Evolutionary conservation across 768 basidiomycete genomes (phyloP).

Genomic region (Trametes elegans): DNA sequence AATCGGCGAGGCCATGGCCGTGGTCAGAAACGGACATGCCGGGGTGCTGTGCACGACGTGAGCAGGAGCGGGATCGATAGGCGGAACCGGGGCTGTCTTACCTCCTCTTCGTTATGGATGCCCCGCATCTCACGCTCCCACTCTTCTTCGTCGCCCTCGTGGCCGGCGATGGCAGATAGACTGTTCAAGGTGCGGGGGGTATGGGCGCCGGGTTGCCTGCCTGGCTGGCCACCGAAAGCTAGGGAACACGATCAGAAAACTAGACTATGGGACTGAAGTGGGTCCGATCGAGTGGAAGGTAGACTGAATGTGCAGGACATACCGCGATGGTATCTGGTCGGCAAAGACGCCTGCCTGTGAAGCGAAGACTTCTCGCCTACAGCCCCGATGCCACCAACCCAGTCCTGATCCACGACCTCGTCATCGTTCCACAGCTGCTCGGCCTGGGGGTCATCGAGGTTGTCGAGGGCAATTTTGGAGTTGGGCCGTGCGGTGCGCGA

Average conservation of each 20-base stretch:
- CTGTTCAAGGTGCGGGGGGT: slow-evolving; percentile 79
- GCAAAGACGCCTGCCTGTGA: slow-evolving; percentile 79
- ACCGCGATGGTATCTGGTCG: slow-evolving; percentile 80
- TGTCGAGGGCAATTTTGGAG: slow-evolving; percentile 64
- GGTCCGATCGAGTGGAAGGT: slow-evolving; percentile 11
- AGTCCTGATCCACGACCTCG: slow-evolving; percentile 75
- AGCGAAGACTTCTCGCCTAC: slow-evolving; percentile 81
- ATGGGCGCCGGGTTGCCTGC: slow-evolving; percentile 54
- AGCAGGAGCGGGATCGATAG: slow-evolving; percentile 3
- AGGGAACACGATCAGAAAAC: slow-evolving; percentile 11
- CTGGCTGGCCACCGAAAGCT: slow-evolving; percentile 53
- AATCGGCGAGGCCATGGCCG: slow-evolving; percentile 46
- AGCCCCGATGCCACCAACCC: slow-evolving; percentile 78
- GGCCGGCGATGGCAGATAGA: slow-evolving; percentile 79
- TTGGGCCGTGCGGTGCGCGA: slow-evolving; percentile 61
- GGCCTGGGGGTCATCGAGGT: slow-evolving; percentile 52
- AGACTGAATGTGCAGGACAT: slow-evolving; percentile 18
- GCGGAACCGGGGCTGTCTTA: slow-evolving; percentile 29
- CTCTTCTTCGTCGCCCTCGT: slow-evolving; percentile 86
- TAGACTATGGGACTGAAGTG: not conserved
- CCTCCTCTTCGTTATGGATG: slow-evolving; percentile 66
- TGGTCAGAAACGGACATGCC: slow-evolving; percentile 30
- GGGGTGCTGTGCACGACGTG: slow-evolving; percentile 33
- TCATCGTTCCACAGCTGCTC: slow-evolving; percentile 68
- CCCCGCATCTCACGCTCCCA: slow-evolving; percentile 72